These are phyloP conservation scores for Fraxinus platypoda DNA, from an alignment of 305 asterid genomes.

Conservation along the genomic window DNA sequence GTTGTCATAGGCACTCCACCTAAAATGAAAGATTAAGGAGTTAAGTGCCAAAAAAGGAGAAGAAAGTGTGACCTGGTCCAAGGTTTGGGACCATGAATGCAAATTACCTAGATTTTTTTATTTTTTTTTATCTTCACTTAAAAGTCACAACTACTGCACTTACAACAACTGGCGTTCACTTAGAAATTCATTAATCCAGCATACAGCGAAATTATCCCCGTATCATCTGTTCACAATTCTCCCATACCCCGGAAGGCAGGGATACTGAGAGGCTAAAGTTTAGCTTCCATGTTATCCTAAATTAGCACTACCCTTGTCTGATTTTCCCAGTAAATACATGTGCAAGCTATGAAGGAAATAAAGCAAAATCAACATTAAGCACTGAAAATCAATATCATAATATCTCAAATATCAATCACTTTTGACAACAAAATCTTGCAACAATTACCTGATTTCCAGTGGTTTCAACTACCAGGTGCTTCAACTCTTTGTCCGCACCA, in stretches of 20 bases:
- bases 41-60: background rate
- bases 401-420: background rate
- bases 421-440: background rate
- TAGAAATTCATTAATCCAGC: background rate
- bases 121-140: background rate
- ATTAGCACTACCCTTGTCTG: background rate
- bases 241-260: background rate
- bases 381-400: background rate
- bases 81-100: background rate
- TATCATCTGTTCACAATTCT: background rate
- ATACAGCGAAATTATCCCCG: background rate
- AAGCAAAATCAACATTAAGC: background rate
- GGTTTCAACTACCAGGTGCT: constrained; percentile 32
- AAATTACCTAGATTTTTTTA: background rate
- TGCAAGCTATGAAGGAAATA: background rate
- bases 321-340: background rate
- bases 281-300: background rate
- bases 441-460: constrained; percentile 35
- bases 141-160: background rate
- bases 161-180: background rate
- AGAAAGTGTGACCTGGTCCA: background rate
- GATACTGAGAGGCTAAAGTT: background rate
- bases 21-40: background rate
- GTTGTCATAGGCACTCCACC: background rate
- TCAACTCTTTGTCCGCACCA: constrained; percentile 29